Conservation (phyloP, 768 basidiomycete species). For the Boletus subparvulus region DNA sequence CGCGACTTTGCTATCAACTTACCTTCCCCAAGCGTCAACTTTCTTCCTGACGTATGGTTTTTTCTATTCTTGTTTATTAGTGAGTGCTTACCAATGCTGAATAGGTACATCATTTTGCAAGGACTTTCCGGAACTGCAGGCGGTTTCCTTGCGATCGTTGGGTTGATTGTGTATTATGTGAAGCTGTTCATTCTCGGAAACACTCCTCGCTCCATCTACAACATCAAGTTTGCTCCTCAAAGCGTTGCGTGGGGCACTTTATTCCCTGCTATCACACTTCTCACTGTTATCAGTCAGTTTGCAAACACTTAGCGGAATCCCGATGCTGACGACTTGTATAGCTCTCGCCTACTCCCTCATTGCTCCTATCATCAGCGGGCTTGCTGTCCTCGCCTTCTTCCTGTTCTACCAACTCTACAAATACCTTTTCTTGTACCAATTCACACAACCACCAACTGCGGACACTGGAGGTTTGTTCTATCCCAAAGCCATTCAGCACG, state of each 20-base stretch:
- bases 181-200: constrained; percentile 85
- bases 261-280: constrained; percentile 69
- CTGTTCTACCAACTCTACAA: constrained; percentile 83
- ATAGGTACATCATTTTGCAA: constrained; percentile 74
- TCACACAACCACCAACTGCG: constrained; percentile 60
- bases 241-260: constrained; percentile 74
- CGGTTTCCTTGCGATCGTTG: constrained; percentile 76
- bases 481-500: constrained; percentile 89
- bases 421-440: constrained; percentile 81
- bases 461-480: constrained; percentile 96
- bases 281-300: constrained; percentile 76
- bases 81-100: background rate
- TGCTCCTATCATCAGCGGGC: constrained; percentile 90
- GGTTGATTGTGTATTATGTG: constrained; percentile 83
- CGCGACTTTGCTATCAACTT: constrained; percentile 68
- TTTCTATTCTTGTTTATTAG: background rate
- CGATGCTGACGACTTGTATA: constrained; percentile 24
- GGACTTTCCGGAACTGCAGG: constrained; percentile 78
- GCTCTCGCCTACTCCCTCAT: constrained; percentile 84
- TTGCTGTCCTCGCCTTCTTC: constrained; percentile 80
- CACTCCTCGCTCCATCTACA: constrained; percentile 82
- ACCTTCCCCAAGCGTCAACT: constrained; percentile 80
- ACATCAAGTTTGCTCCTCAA: constrained; percentile 73
- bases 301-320: background rate
- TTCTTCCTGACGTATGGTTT: constrained; percentile 80